phyloP scores from a whole-genome alignment of 306 rosid genomes.

The Fragaria nilgerrensis region DNA sequence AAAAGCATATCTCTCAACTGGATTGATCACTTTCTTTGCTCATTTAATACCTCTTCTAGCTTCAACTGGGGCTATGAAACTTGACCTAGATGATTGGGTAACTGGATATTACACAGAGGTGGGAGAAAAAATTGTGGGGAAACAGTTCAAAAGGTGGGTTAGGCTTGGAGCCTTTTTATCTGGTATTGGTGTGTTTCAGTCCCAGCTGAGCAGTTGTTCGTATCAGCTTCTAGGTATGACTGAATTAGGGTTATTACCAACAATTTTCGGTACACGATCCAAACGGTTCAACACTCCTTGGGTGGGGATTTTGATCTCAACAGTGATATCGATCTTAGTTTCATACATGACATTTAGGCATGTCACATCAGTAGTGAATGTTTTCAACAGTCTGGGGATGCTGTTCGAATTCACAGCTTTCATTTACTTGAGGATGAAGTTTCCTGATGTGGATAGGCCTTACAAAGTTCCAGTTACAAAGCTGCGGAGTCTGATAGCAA shows the following conservation, averaged over 20 bases:
- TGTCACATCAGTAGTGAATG: slow-evolving; percentile 39
- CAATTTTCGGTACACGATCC: slow-evolving; percentile 33
- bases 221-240: slow-evolving; percentile 68
- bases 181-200: slow-evolving; percentile 55
- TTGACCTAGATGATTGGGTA: slow-evolving; percentile 42
- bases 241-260: slow-evolving; percentile 51
- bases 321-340: slow-evolving; percentile 33
- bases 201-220: slow-evolving; percentile 63
- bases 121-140: slow-evolving; percentile 56
- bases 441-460: slow-evolving; percentile 37
- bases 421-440: slow-evolving; percentile 53
- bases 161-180: slow-evolving; percentile 59
- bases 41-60: slow-evolving; percentile 52
- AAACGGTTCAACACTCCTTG: slow-evolving; percentile 57
- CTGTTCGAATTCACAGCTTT: slow-evolving; percentile 54
- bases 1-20: slow-evolving; percentile 46
- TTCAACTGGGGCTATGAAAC: slow-evolving; percentile 39
- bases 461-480: slow-evolving; percentile 45
- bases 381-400: slow-evolving; percentile 62
- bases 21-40: slow-evolving; percentile 48
- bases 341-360: slow-evolving; percentile 42
- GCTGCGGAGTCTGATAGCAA: slow-evolving; percentile 30
- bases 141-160: slow-evolving; percentile 45
- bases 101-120: slow-evolving; percentile 46
- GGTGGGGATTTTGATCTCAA: slow-evolving; percentile 53